These are phyloP conservation scores for Metarhizium album DNA, from an alignment of 2,329 filamentous ascomycete genomes.

Conservation along the genomic window DNA sequence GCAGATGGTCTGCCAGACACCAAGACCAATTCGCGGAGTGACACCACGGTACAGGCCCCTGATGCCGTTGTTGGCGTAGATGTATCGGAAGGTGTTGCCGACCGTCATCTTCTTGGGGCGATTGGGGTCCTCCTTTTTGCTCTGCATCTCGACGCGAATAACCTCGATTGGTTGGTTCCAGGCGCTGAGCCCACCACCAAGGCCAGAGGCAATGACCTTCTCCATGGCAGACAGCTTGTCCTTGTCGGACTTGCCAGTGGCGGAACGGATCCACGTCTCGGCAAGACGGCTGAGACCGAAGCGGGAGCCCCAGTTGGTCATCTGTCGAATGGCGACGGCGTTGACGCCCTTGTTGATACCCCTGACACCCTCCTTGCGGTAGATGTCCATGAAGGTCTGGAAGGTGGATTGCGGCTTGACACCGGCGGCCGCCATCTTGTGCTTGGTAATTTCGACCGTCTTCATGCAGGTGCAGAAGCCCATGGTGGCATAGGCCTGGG, in stretches of 20 bases:
- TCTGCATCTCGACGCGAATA: constrained; percentile 99
- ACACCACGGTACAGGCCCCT: constrained; percentile 94
- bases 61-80: constrained; percentile 80
- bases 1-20: constrained; percentile 98
- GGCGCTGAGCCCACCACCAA: constrained; percentile 89
- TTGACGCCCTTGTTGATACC: constrained; percentile 99
- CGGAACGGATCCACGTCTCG: constrained; percentile 73
- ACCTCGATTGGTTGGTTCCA: constrained; percentile 99
- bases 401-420: constrained; percentile 84
- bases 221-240: constrained; percentile 71
- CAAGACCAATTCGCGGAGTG: constrained; percentile 82
- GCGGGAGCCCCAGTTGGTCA: constrained; percentile 97
- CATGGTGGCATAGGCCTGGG: constrained; percentile 98
- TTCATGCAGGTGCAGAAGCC: constrained; percentile 99
- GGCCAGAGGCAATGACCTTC: constrained; percentile 76
- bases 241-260: constrained; percentile 66
- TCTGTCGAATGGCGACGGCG: constrained; percentile 94
- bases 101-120: constrained; percentile 99
- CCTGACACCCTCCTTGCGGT: constrained; percentile 81
- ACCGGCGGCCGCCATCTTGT: constrained; percentile 79
- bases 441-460: constrained; percentile 98
- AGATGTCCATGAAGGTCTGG: constrained; percentile 94
- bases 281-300: constrained; percentile 90
- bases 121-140: constrained; percentile 95
- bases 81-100: constrained; percentile 74